Evolutionary conservation across 2,329 filamentous ascomycete species (phyloP).

Genomic region (Huntiella decipiens): DNA sequence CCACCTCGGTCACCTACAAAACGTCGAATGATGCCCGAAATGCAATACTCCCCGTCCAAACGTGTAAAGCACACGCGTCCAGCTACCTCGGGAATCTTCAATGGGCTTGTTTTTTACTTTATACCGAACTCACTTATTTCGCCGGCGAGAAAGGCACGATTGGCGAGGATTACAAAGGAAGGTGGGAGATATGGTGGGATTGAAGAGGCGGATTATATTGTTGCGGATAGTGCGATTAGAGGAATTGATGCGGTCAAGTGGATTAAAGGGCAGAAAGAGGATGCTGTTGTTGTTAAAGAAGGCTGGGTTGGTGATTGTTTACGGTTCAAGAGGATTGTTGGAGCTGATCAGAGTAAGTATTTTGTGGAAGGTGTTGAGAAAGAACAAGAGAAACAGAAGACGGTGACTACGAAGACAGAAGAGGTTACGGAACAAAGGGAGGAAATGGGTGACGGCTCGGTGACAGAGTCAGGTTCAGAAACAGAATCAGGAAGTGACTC

Average conservation of each 20-base stretch:
- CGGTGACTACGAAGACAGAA: background rate
- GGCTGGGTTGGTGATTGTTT: slow-evolving; percentile 52
- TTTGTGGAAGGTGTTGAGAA: slow-evolving; percentile 28
- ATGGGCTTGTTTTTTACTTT: slow-evolving; percentile 49
- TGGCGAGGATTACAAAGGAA: slow-evolving; percentile 53
- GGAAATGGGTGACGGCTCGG: slow-evolving; percentile 16
- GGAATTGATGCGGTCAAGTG: slow-evolving; percentile 44
- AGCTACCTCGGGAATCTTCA: slow-evolving; percentile 29
- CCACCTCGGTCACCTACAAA: too few relatives aligned
- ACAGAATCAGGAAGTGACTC: background rate
- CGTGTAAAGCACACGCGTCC: too few relatives aligned
- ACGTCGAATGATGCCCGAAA: too few relatives aligned
- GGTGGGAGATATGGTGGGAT: slow-evolving; percentile 54
- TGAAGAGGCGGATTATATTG: slow-evolving; percentile 49
- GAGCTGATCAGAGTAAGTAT: slow-evolving; percentile 41
- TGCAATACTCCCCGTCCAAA: too few relatives aligned
- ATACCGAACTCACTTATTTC: slow-evolving; percentile 64
- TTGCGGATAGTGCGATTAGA: slow-evolving; percentile 52
- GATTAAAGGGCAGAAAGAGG: slow-evolving; percentile 13
- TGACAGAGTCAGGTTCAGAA: slow-evolving; percentile 28
- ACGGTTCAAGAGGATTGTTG: slow-evolving; percentile 34
- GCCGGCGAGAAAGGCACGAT: slow-evolving; percentile 46
- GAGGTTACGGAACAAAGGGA: background rate
- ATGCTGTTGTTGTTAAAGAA: slow-evolving; percentile 42
- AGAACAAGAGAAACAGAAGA: background rate